Conservation (phyloP, 2,329 filamentous ascomycete genomes). For the Chrysoporthe puriensis region DNA sequence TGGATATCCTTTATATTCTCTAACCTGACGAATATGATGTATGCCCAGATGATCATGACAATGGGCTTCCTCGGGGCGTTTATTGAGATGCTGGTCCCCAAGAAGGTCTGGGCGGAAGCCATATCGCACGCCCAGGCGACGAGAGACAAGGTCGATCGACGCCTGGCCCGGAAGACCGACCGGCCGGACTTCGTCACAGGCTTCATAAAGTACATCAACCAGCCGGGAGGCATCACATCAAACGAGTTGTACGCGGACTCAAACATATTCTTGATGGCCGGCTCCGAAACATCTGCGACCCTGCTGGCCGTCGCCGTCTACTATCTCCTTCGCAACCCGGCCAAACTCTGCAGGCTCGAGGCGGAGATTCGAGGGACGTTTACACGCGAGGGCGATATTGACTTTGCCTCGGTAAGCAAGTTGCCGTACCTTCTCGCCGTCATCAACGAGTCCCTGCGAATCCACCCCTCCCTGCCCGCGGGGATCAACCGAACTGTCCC, state of each 20-base stretch:
- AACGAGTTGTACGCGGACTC: slow-evolving; percentile 29
- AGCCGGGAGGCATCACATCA: slow-evolving; percentile 19
- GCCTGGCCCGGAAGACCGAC: slow-evolving; percentile 22
- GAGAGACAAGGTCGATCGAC: slow-evolving; percentile 28
- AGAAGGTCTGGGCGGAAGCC: slow-evolving; percentile 22
- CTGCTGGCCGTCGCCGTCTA: slow-evolving; percentile 29
- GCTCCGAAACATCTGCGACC: slow-evolving; percentile 30
- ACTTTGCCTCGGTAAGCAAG: slow-evolving; percentile 24
- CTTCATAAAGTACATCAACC: slow-evolving; percentile 21
- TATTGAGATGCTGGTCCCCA: slow-evolving; percentile 26
- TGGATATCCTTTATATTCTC: slow-evolving; percentile 34
- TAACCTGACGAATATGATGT: slow-evolving; percentile 32
- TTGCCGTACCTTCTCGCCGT: slow-evolving; percentile 28
- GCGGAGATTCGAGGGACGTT: slow-evolving; percentile 24
- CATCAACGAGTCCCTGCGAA: slow-evolving; percentile 29
- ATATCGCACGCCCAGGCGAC: slow-evolving; percentile 27
- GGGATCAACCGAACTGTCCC: slow-evolving; percentile 29
- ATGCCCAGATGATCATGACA: slow-evolving; percentile 28
- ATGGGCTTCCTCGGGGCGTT: slow-evolving; percentile 25
- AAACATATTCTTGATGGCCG: slow-evolving; percentile 29
- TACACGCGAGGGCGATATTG: background rate
- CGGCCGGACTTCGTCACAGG: slow-evolving; percentile 26
- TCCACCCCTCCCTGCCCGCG: slow-evolving; percentile 29
- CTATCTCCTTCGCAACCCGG: slow-evolving; percentile 28
- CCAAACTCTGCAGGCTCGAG: slow-evolving; percentile 16